Evolutionary conservation across 306 rosid species (phyloP), one percentile per base, ranked within the genome.

Genomic region (Medicago ruthenica): DNA sequence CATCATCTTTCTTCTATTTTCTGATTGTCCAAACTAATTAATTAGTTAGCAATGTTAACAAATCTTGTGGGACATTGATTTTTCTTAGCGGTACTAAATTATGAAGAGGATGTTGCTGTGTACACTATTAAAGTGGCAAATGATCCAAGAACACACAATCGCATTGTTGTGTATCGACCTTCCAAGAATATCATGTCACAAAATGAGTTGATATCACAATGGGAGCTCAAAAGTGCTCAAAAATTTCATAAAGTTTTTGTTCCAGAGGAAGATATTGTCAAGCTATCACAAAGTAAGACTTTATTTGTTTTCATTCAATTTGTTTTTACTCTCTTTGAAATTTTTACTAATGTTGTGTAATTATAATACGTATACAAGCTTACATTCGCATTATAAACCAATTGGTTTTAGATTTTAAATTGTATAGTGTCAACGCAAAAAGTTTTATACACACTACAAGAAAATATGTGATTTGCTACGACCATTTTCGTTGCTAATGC

Each of bases 101-200:
- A 84, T 58, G 86, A 87, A 84, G 83, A 87, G 34, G 88, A 87
- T 48, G 16, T 87, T 0, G 88, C 81, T 0, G 27, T 70, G 67
- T 84, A 81, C 71, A 82, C 88, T 4, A 74, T 87, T n/a, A 87
- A 81, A 82, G 85, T 51, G 13, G 88, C 90, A 42, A 74, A 76
- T 53, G 90, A 84, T 47, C 85, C 79, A n/a, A 79, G 83, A 76
- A 50, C 90, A 73, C 22, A 31, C 53, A 84, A 81, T 63, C 81
- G 70, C 3, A n/a, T 82, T 7, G 74, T 87, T 59, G n/a, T 68
- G 0, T 87, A 82, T 27, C 51, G 88, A 0, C 86, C 76, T 12
- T 42, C 58, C 0, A 61, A 84, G 9, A 87, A 82, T 67, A 6
- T 84, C 47, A 8, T 84, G 3, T 57, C 90, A 9, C 88, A 87